phyloP scores from a whole-genome alignment of 345 rosid species.

The Mangifera indica region DNA sequence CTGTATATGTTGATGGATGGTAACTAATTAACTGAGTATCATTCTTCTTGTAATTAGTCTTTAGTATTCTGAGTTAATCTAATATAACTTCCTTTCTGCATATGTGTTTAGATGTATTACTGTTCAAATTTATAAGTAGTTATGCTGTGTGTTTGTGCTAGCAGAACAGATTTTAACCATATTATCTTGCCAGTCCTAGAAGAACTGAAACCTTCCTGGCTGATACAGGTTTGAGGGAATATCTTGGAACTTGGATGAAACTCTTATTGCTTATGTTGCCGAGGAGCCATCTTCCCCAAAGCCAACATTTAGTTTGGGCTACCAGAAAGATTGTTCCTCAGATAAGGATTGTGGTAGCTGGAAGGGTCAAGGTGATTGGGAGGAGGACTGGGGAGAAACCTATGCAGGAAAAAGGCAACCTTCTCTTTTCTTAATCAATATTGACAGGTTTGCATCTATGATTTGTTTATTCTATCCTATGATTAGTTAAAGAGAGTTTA shows the following conservation, averaged over 20 bases:
- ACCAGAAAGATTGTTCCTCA: slow-evolving; percentile 44
- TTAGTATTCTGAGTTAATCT: background rate
- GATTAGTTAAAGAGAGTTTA: slow-evolving; percentile 8
- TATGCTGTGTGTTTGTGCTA: slow-evolving; percentile 8
- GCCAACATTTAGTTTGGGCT: slow-evolving; percentile 69
- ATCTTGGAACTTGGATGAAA: slow-evolving; percentile 88
- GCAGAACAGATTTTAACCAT: background rate
- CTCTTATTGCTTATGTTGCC: slow-evolving; percentile 74
- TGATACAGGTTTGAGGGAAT: slow-evolving; percentile 85
- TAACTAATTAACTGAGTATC: slow-evolving; percentile 23
- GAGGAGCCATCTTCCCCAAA: slow-evolving; percentile 64
- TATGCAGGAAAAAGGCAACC: slow-evolving; percentile 86
- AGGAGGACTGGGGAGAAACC: slow-evolving; percentile 96
- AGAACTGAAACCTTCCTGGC: slow-evolving; percentile 19
- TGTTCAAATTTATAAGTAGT: slow-evolving; percentile 9
- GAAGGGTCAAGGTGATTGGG: slow-evolving; percentile 98
- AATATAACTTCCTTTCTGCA: background rate
- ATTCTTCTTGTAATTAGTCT: slow-evolving; percentile 14
- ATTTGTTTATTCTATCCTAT: slow-evolving; percentile 1
- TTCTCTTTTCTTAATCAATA: slow-evolving; percentile 60
- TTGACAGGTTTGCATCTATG: slow-evolving; percentile 49
- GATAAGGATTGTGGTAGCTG: slow-evolving; percentile 68
- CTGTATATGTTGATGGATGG: slow-evolving; percentile 88
- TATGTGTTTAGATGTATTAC: background rate
- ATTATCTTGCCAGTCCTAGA: slow-evolving; percentile 5